Evolutionary conservation across 176 grass and related monocot species (phyloP).

Genomic region (Carex cristatella): DNA sequence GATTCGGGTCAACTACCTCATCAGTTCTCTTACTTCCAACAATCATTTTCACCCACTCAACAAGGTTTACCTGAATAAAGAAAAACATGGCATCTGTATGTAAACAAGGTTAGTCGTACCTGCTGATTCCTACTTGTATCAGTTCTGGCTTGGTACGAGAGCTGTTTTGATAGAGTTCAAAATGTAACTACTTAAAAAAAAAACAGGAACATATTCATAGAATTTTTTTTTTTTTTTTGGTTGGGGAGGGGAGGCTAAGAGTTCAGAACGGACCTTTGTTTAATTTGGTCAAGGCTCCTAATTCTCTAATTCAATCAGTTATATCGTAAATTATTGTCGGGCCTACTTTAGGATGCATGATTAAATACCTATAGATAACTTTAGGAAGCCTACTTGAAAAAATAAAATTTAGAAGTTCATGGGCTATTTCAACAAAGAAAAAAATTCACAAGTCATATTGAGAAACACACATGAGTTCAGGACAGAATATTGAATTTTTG

Average conservation of each 20-base stretch:
- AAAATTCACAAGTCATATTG: neutral
- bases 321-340: neutral
- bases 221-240: neutral
- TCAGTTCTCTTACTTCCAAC: slow-evolving; percentile 67
- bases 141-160: neutral
- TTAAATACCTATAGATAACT: neutral
- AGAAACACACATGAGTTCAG: neutral
- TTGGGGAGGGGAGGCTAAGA: neutral
- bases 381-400: neutral
- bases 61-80: slow-evolving; percentile 61
- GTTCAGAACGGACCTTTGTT: neutral
- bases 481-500: neutral
- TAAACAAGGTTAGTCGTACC: neutral
- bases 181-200: neutral
- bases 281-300: neutral
- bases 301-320: neutral
- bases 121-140: neutral
- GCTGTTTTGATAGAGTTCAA: neutral
- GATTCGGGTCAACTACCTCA: slow-evolving; percentile 70
- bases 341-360: neutral
- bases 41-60: slow-evolving; percentile 97
- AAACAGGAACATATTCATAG: neutral
- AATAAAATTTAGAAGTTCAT: neutral
- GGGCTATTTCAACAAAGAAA: neutral
- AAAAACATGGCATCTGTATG: neutral